phyloP scores from a whole-genome alignment of 345 rosid species.

The Jatropha curcas region DNA sequence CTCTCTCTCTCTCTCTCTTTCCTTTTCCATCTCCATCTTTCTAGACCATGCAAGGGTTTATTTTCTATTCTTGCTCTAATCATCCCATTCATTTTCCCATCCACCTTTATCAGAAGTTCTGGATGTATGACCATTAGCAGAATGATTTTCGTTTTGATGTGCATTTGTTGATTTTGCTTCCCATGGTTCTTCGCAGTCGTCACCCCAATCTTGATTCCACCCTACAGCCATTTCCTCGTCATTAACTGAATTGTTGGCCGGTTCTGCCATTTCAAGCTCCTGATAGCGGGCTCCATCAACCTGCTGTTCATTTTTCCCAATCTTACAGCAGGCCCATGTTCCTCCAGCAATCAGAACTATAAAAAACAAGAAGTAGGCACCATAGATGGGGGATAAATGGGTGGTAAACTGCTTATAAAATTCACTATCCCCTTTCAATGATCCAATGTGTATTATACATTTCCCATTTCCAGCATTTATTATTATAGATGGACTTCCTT shows the following conservation, averaged over 20 bases:
- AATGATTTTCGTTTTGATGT: constrained; percentile 20
- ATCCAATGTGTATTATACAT: constrained; percentile 16
- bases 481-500: constrained; percentile 27
- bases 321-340: constrained; percentile 27
- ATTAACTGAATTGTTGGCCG: constrained; percentile 7
- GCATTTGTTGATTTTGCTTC: constrained; percentile 27
- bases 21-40: not conserved
- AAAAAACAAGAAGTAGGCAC: constrained; percentile 35
- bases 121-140: constrained; percentile 16
- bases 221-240: constrained; percentile 29
- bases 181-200: constrained; percentile 38
- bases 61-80: constrained; percentile 11
- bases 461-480: constrained; percentile 31
- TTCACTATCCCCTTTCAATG: not conserved
- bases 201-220: constrained; percentile 44
- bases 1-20: not conserved
- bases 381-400: constrained; percentile 29
- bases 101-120: constrained; percentile 17
- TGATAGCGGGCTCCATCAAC: constrained; percentile 24
- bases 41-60: not conserved
- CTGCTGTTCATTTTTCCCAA: constrained; percentile 17
- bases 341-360: constrained; percentile 31
- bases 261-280: constrained; percentile 39
- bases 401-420: constrained; percentile 9
- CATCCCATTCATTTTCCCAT: constrained; percentile 34